These are phyloP conservation scores for Sicyos edulis DNA, from an alignment of 306 rosid genomes.

Conservation along the genomic window DNA sequence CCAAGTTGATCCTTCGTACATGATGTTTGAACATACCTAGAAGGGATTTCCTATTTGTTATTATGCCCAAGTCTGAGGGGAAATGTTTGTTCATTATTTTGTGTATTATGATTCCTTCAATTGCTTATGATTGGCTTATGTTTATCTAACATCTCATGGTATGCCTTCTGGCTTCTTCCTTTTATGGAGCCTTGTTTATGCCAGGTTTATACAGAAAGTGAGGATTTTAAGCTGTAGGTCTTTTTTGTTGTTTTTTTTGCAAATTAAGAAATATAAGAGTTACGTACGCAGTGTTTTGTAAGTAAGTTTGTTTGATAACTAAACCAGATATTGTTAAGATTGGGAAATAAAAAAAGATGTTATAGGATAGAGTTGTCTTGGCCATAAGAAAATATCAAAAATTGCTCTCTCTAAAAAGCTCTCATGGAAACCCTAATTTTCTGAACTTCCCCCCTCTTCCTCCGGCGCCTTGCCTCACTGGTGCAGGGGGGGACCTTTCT, in stretches of 20 bases:
- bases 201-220: neutral
- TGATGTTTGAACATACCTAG: neutral
- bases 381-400: no score
- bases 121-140: constrained; percentile 1
- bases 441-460: no score
- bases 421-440: no score
- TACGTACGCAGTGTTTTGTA: neutral
- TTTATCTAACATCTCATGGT: neutral
- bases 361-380: neutral
- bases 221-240: neutral
- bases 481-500: no score
- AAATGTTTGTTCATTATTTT: neutral
- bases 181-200: neutral
- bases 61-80: neutral
- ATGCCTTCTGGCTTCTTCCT: neutral
- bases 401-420: no score
- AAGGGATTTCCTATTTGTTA: neutral
- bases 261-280: neutral
- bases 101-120: neutral
- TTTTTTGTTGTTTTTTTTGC: neutral
- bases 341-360: neutral
- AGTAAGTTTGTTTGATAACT: neutral
- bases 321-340: neutral
- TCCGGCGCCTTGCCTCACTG: no score
- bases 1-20: no score